Conservation (phyloP, 768 basidiomycete species). For the Lactarius vividus region DNA sequence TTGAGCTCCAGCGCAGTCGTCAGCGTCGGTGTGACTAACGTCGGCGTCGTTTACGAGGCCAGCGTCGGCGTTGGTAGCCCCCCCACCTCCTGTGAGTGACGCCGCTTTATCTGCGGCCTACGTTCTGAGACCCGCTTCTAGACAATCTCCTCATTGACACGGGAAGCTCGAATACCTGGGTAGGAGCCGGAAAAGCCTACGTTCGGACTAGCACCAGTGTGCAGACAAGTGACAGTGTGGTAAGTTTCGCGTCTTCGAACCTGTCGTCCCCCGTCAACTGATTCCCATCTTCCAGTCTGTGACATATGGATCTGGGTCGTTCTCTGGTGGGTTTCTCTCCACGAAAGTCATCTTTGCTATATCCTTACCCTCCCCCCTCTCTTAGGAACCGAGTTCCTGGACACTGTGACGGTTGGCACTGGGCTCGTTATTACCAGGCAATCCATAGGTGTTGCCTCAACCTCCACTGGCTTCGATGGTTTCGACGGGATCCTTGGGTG, state of each 20-base stretch:
- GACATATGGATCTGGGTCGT: constrained; percentile 17
- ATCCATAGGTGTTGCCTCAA: constrained; percentile 39
- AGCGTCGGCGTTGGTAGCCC: constrained; percentile 51
- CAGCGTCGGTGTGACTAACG: constrained; percentile 42
- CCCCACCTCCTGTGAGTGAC: constrained; percentile 36
- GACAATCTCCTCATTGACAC: constrained; percentile 8
- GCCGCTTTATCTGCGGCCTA: neutral
- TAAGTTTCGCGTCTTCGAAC: neutral
- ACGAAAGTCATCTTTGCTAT: neutral
- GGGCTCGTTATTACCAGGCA: constrained; percentile 32
- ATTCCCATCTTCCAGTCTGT: neutral
- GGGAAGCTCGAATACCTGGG: constrained; percentile 12
- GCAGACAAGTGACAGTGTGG: neutral
- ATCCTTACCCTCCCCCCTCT: neutral
- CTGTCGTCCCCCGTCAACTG: neutral
- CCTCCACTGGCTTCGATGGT: constrained; percentile 31
- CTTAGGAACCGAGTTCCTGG: constrained; percentile 1
- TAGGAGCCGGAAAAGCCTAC: constrained; percentile 6
- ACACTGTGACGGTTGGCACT: constrained; percentile 7
- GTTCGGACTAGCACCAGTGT: neutral
- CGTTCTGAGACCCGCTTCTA: neutral
- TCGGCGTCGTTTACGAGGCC: constrained; percentile 44
- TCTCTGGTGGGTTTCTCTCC: constrained; percentile 13
- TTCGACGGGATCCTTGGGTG: constrained; percentile 42
- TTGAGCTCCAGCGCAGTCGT: constrained; percentile 26